phyloP scores from a whole-genome alignment of 805 yeast species.

The Pichia thaimueangensis region DNA sequence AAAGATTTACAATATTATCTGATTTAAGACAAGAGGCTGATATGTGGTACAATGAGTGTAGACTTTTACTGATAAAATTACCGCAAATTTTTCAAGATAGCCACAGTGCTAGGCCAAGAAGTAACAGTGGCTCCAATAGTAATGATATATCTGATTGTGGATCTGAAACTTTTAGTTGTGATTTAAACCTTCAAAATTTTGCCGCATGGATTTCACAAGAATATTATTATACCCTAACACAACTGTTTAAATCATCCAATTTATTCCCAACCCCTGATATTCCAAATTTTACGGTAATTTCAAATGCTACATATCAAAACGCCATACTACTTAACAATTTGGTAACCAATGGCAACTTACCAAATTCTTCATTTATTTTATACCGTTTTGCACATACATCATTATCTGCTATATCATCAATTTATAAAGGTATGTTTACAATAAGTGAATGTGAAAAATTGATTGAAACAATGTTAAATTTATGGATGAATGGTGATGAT shows the following conservation, averaged over 20 bases:
- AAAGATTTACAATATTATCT: slow-evolving; percentile 29
- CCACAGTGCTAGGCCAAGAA: neutral
- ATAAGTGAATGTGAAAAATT: neutral
- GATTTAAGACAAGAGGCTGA: slow-evolving; percentile 33
- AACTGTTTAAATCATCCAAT: slow-evolving; percentile 45
- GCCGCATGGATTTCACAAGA: slow-evolving; percentile 35
- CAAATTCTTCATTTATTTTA: slow-evolving; percentile 25
- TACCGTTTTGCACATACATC: slow-evolving; percentile 30
- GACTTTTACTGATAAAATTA: slow-evolving; percentile 17
- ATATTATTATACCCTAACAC: slow-evolving; percentile 40
- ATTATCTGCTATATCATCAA: neutral
- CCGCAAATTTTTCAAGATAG: neutral
- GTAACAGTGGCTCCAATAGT: neutral
- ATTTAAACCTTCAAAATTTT: slow-evolving; percentile 25
- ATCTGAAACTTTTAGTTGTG: neutral
- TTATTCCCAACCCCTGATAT: slow-evolving; percentile 39
- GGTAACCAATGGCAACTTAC: neutral
- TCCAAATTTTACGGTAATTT: slow-evolving; percentile 27
- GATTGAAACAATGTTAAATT: slow-evolving; percentile 1
- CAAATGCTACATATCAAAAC: slow-evolving; percentile 10
- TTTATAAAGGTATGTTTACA: slow-evolving; percentile 7
- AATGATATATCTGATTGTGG: neutral
- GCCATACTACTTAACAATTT: slow-evolving; percentile 2
- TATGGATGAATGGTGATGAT: slow-evolving; percentile 4
- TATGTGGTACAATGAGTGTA: slow-evolving; percentile 29